Evolutionary conservation across 2,329 filamentous ascomycete genomes (phyloP).

Genomic region (Penicillium sp.): DNA sequence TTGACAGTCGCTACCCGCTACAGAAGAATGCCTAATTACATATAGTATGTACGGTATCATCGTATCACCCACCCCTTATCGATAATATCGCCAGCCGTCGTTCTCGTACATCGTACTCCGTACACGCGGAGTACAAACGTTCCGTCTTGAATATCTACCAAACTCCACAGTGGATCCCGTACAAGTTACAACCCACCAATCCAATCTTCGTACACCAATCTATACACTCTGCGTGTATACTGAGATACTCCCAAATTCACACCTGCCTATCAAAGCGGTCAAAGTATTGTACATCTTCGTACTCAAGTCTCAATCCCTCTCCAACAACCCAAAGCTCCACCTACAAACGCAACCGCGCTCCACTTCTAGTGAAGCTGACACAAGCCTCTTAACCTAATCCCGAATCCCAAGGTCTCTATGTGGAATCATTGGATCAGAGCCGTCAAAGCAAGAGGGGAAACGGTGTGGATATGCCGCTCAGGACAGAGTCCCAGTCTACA

Average conservation of each 20-base stretch:
- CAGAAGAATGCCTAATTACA: background rate
- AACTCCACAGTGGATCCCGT: constrained; percentile 6
- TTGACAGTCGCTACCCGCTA: too few species aligned
- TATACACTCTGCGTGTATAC: background rate
- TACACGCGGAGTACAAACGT: background rate
- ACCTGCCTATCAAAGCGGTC: background rate
- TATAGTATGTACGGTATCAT: background rate
- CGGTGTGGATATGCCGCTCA: background rate
- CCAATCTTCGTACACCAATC: background rate
- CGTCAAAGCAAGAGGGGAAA: background rate
- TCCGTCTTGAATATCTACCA: background rate
- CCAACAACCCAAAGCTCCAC: background rate
- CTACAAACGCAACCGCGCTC: background rate
- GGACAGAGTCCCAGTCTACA: too few species aligned
- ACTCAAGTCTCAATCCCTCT: too few species aligned
- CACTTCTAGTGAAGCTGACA: background rate
- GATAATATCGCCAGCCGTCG: background rate
- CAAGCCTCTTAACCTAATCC: background rate
- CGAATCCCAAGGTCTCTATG: background rate
- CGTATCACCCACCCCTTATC: background rate
- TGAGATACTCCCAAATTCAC: background rate
- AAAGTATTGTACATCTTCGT: background rate
- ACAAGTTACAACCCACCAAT: background rate
- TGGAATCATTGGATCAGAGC: background rate
- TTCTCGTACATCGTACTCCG: background rate